Conservation (phyloP, 2,329 filamentous ascomycete species). For the Basipetospora chlamydospora region DNA sequence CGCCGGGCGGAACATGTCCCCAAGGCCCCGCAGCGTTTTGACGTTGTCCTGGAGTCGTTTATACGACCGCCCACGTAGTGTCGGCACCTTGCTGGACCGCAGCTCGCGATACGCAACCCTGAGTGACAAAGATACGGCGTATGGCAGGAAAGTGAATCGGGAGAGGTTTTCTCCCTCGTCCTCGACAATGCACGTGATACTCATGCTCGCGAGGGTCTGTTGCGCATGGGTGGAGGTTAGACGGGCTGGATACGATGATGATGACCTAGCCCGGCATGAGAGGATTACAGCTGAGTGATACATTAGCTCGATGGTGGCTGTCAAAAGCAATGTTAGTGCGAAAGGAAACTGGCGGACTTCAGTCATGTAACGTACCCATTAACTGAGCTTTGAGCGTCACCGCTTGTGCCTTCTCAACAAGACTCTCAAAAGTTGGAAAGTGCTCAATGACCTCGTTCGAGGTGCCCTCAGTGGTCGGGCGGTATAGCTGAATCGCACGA, state of each 20-base stretch:
- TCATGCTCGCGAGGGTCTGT: background rate
- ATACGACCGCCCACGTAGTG: background rate
- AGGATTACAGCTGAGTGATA: slow-evolving; percentile 4
- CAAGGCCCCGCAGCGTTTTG: background rate
- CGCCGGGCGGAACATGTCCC: slow-evolving; percentile 1
- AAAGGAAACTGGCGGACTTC: background rate
- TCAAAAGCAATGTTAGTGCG: background rate
- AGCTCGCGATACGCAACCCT: slow-evolving; percentile 3
- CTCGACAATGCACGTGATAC: background rate
- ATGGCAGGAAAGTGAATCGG: background rate
- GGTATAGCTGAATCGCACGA: slow-evolving; percentile 1
- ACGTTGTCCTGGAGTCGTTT: background rate
- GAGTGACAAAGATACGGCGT: background rate
- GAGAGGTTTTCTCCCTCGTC: background rate
- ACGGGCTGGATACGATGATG: background rate
- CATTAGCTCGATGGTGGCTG: slow-evolving; percentile 3
- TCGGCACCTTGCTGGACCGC: slow-evolving; percentile 1
- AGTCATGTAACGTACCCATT: background rate
- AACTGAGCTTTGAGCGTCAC: background rate
- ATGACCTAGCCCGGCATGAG: background rate
- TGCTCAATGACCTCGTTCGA: background rate
- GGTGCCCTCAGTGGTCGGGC: background rate
- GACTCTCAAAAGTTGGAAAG: slow-evolving; percentile 1
- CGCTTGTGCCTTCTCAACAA: slow-evolving; percentile 2
- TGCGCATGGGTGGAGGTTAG: background rate